Base-by-base conservation (phyloP, 73 alveolate genomes). In the Symbiodinium natans region DNA sequence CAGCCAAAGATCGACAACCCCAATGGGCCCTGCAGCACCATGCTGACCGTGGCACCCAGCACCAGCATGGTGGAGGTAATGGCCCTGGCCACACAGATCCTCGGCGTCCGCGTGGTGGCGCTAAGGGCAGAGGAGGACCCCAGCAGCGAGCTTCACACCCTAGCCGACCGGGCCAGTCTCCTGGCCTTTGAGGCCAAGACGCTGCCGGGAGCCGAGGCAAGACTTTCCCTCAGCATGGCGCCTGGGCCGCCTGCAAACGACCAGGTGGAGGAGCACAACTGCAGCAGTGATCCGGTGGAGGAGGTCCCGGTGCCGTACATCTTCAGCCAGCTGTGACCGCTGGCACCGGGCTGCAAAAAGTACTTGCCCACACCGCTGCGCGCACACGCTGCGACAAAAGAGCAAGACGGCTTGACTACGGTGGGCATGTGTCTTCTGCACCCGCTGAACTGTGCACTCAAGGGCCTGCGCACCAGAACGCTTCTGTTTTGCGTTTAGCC, bases 51-150 rank as follows among this genome's bases (percentile, higher is more conserved):
- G 80, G 80, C 80, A 3, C 80, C 80, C 17, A 36, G 13, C 80
- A 63, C 80, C 36, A 6, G 36, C 36, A 63, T 63, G 80, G 36
- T n/a, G 19, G 80, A 63, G 80, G 11, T 63, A 36, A 13, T 63
- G 80, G 80, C 80, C 19, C 40, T 23, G 38, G 80, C 80, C 80
- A 63, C 80, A n/a, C 80, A 63, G 80, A 63, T 63, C 80, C 80
- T 63, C 36, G 80, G 80, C 31, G 13, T 63, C 80, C 80, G 36
- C 11, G 80, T 63, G 13, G 80, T 63, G 80, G 80, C 80, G 9
- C 80, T 63, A 17, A 31, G 80, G 40, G 80, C 80, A 27, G 80
- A 63, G 80, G 80, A 63, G 80, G 80, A 63, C 38, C 31, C 80
- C 80, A n/a, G 33, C 40, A 27, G 80, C 27, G 36, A 25, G 36